Base-by-base conservation (phyloP, 148 eudicot genomes). In the Talinum fruticosum region DNA sequence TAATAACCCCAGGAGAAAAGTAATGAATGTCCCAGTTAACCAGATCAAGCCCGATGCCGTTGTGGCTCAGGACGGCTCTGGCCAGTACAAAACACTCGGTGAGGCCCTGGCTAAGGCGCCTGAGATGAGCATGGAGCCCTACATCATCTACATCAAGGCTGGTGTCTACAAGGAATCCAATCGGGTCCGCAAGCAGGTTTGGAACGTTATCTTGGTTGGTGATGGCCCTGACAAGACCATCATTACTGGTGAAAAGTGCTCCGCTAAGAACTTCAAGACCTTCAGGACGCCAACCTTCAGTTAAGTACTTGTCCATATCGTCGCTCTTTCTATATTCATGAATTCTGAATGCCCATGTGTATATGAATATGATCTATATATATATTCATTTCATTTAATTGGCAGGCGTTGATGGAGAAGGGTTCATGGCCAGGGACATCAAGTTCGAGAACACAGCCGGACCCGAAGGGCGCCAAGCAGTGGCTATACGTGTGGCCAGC, bases 391-490 rank as follows among this genome's bases (percentile, higher is more conserved):
- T n/a, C n/a, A n/a, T 18, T 41, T 12, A 41, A 21, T 51, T 51
- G 57, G n/a, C 66, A 51, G 61, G 29, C 3, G 44, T 49, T 0
- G 41, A 68, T 1, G 89, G 82, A 38, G 79, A 81, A 8, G 75
- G 80, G 2, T 88, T 84, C 81, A 66, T 84, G 53, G 87, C 86
- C 10, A 86, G 76, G 72, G 87, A 83, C 83, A 82, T 88, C 23
- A 82, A 84, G 4, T 69, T 88, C 29, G 89, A 88, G 84, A 88
- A 86, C 80, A 80, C 83, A 7, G 91, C 89, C 0, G 89, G 87
- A 38, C 61, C 91, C 6, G 38, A 26, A 1, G 78, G 75, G 75
- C 76, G 77, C 62, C 86, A 86, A 28, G 91, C 87, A 1, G 87
- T 84, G 49, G 89, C 91, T 6, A 69, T 86, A 19, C 86, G 66